Conservation (phyloP, 495 filamentous ascomycete genomes). For the Parachaetomium inaequale region DNA sequence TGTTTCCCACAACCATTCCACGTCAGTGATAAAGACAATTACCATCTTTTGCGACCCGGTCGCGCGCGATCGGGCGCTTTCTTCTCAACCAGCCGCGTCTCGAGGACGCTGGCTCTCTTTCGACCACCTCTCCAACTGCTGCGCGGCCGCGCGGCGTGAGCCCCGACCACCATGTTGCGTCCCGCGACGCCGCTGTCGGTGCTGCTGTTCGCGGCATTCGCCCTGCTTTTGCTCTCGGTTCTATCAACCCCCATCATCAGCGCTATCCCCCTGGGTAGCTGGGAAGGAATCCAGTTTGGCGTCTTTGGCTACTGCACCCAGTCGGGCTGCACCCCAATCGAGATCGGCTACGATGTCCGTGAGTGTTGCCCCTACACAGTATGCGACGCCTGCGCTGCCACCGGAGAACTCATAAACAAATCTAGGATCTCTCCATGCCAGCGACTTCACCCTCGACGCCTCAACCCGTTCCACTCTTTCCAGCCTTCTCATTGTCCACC, state of each 20-base stretch:
- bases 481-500: constrained; percentile 86
- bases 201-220: constrained; percentile 82
- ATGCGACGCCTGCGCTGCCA: background rate
- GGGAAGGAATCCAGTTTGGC: constrained; percentile 73
- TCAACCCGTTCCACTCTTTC: constrained; percentile 79
- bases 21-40: background rate
- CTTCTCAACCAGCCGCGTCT: constrained; percentile 30
- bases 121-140: constrained; percentile 1
- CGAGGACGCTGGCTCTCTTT: constrained; percentile 29
- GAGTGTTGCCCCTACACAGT: constrained; percentile 36
- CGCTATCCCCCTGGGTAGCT: constrained; percentile 75
- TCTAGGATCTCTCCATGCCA: constrained; percentile 29
- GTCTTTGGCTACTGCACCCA: constrained; percentile 86
- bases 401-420: background rate
- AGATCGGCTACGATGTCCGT: constrained; percentile 86
- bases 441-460: constrained; percentile 68
- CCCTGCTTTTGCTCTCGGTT: constrained; percentile 77
- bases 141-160: background rate
- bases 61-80: constrained; percentile 13
- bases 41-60: background rate
- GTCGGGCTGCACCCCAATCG: constrained; percentile 61
- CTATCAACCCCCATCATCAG: constrained; percentile 91
- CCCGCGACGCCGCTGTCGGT: constrained; percentile 90
- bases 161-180: constrained; percentile 58
- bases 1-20: constrained; percentile 13